phyloP scores from a whole-genome alignment of 495 filamentous ascomycete genomes.

The Penicillium riverlandense region DNA sequence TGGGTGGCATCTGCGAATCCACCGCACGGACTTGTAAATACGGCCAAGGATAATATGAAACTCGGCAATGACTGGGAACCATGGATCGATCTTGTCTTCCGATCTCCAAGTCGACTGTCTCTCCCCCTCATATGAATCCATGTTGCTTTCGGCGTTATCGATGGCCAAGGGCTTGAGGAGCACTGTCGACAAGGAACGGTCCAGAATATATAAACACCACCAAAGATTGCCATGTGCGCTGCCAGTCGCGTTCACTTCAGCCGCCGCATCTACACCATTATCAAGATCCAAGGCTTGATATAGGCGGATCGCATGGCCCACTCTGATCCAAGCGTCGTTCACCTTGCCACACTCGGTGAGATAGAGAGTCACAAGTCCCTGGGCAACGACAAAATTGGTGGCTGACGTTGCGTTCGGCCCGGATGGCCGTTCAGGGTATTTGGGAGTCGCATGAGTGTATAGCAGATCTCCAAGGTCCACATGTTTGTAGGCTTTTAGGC shows the following conservation, averaged over 20 bases:
- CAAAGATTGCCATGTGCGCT: conserved; percentile 6
- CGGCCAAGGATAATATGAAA: conserved; percentile 7
- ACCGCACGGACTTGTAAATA: conserved; percentile 5
- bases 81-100: conserved; percentile 1
- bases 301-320: conserved; percentile 11
- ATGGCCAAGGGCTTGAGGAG: conserved; percentile 11
- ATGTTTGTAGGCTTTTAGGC: not conserved
- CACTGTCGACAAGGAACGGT: conserved; percentile 10
- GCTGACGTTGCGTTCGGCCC: not conserved
- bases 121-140: not conserved
- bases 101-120: not conserved
- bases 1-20: conserved; percentile 3
- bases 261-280: not conserved
- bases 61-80: conserved; percentile 6
- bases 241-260: not conserved
- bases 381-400: conserved; percentile 5
- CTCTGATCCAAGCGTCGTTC: conserved; percentile 12
- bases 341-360: conserved; percentile 7
- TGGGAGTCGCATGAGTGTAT: not conserved
- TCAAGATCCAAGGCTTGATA: conserved; percentile 10
- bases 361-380: conserved; percentile 9
- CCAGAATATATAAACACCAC: conserved; percentile 14
- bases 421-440: not conserved
- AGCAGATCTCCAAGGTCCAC: conserved; percentile 3
- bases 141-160: conserved; percentile 9